Evolutionary conservation across 306 rosid species (phyloP), one percentile per base, ranked within the genome.

Genomic region (Rubus parviflorus): DNA sequence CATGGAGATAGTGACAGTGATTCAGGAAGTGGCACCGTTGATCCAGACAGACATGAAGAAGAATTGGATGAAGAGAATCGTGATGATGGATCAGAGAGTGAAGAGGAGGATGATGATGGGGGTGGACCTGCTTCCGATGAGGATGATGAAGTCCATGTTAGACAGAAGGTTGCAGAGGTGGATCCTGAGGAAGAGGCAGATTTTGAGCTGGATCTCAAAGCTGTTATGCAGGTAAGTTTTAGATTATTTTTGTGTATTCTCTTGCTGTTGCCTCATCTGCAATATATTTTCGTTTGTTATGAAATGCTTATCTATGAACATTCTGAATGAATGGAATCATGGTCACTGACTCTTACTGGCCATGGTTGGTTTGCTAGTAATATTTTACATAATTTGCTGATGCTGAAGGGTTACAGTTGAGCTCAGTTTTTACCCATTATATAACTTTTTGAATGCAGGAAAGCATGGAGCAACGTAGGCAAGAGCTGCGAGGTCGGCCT

Each of bases 381-480:
- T 70, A 12, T 62, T 68, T 37, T 23, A n/a, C 30, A 51, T 10
- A 2, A 40, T 30, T 56, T 51, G n/a, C 16, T 45, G 7, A 61
- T 66, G 37, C 45, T 54, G 73, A 67, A 65, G 63, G 57, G 74
- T 52, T 56, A 71, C 74, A 37, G 61, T 79, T 72, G 58, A 62
- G 25, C 46, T 58, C 37, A 47, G 17, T 75, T 75, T 80, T 61
- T 8, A 7, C 20, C 57, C 14, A 66, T 70, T 57, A 69, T 22
- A 73, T 70, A 83, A 70, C 4, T 54, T 80, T 73, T 6, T 23
- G 72, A 77, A 23, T 84, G 81, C 91, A 96, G 99, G 99, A 96
- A 86, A 96, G 99, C 83, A 89, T 96, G 99, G 99, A 96, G 76
- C 94, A 91, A 80, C 91, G 99, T 4, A 81, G 97, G 81, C 96